Evolutionary conservation across 1,284 basidiomycete genomes (phyloP), one percentile per base, ranked within the genome.

Genomic region (Malassezia restricta): DNA sequence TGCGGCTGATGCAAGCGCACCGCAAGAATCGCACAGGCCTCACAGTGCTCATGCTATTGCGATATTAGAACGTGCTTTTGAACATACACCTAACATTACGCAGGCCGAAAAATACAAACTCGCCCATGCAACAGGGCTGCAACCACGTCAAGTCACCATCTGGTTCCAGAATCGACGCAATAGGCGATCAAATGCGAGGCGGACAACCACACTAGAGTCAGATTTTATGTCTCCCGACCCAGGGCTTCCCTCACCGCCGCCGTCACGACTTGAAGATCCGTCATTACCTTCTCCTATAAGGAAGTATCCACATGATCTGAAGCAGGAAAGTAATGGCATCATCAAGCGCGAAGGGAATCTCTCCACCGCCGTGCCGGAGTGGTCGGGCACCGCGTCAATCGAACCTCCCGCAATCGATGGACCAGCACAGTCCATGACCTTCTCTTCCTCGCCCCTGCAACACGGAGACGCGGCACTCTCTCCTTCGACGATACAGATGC

Each of bases 121-220:
- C 8, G 64, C 69, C 12, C 53, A 66, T 30, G 58, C 57, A 8
- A 68, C 65, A 27, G 66, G 65, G 11, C 62, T 71, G 11, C 44
- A 62, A 46, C 69, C 69, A 14, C 60, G 65, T 24, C 67, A 69
- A 51, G 69, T 71, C 1, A 68, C 66, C 17, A 65, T 71, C 37
- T 71, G 68, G 69, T 51, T 56, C 29, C 49, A 51, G 14, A 56
- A 56, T 32, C 31, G 52, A n/a, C 49, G 51, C 11, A 54, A 54
- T 37, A 39, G 50, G 5, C 47, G 47, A 12, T 27, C 40, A 0
- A n/a, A 38, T 35, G n/a, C 44, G 3, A 32, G 44, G 7, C 44
- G 44, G 8, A 27, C 44, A 3, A 39, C 17, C 24, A 47, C 15
- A 4, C 12, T 39, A 5, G 35, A 47, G 8, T 20, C 33, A 2